Evolutionary conservation across 108 stramenopile genomes (phyloP), one percentile per base, ranked within the genome.

Genomic region (Cyclotella atomus): DNA sequence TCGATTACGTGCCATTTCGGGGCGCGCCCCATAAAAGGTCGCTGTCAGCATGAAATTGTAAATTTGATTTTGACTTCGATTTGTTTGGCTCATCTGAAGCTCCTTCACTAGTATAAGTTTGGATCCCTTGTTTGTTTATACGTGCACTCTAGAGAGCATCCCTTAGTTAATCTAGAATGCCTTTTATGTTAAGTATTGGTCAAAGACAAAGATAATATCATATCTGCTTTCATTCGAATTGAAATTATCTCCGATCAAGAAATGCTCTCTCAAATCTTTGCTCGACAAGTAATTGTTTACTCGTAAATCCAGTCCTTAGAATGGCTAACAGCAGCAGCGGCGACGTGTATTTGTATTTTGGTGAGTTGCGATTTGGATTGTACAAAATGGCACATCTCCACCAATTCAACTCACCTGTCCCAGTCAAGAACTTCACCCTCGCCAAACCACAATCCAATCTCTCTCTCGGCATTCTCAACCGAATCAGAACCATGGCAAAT

Each of bases 401-500:
- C n/a, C n/a, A n/a, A n/a, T n/a, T n/a, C n/a, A n/a, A n/a, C n/a
- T n/a, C n/a, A n/a, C n/a, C n/a, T n/a, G 21, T 83, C 81, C 93
- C 93, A 97, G 65, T 85, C 90, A 44, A 90, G 17, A 41, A 93
- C 76, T 59, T 89, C 93, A 28, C 73, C 84, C 62, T 95, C 95
- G 21, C 89, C 88, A 73, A 98, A 98, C 97, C 97, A 98, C 35
- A 96, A 84, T 28, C 68, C 90, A 70, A 98, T 97, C 72, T 98
- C 96, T 68, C 87, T 89, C 79, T 95, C 83, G 50, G 98, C 98
- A 70, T 89, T 92, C 64, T 98, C 98, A 17, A 95, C 94, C 9
- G 90, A 90, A 76, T 97, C 97, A 68, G 77, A 84, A 60, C 95
- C 96, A 62, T 96, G 95, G 71, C 89, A 91, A 59, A 95, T 94